Evolutionary conservation across 805 yeast genomes (phyloP), one percentile per base, ranked within the genome.

Genomic region (Saccharomyces mikatae): DNA sequence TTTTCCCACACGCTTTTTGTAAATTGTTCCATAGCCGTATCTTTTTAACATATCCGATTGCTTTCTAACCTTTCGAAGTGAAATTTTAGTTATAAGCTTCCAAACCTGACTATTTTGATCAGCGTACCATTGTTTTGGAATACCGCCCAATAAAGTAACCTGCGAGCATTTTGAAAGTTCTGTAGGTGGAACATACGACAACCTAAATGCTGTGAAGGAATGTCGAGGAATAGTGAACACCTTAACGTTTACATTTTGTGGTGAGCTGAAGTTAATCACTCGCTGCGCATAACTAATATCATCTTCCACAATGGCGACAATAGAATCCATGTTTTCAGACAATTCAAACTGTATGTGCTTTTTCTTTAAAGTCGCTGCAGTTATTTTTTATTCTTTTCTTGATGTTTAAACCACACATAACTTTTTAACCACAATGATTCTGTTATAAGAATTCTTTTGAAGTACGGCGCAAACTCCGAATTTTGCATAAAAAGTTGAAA

Each of bases 201-300:
- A 69, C 46, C 87, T 72, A 55, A 76, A 81, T 0, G 86, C 84
- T 0, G 89, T 81, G 68, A 80, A 86, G 1, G 89, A 83, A 29
- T 71, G 57, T 41, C 63, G 67, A 3, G 87, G 87, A 21, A 82
- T 70, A 21, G 51, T 49, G 17, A 61, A 22, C n/a, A 59, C 46
- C 13, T 57, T 36, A 22, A 36, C 44, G 17, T 17, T 36, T 5
- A 22, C 24, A 36, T 36, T 36, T 36, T 36, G 44, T 36, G 44
- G 44, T 36, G 44, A 36, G 44, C 44, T 17, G 17, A 36, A 36
- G 13, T 22, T 36, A 17, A 13, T 36, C 13, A 36, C 24, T 17
- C 44, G 8, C 44, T 36, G 44, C 24, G 44, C 44, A 17, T 36
- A 36, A 9, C 17, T 17, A 4, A 36, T 11, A 17, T 36, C 44